These are phyloP conservation scores for Ophiostoma himal-ulmi DNA, from an alignment of 2,329 filamentous ascomycete species.

Conservation along the genomic window DNA sequence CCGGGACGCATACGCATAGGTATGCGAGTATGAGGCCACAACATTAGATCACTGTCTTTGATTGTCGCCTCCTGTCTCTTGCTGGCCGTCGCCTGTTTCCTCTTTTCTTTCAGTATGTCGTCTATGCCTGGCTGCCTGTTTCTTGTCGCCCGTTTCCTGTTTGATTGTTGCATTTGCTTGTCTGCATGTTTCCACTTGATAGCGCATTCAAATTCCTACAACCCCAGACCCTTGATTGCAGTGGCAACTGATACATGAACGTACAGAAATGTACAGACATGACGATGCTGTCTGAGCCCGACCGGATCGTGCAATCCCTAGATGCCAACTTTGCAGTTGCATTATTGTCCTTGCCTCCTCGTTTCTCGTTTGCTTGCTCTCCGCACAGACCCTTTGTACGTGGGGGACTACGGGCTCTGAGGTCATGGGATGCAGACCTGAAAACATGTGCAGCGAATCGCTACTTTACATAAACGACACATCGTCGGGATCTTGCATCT, in stretches of 20 bases:
- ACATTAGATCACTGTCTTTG: neutral
- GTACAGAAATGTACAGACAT: too few relatives aligned
- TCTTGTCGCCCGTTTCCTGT: too few relatives aligned
- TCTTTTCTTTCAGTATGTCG: too few relatives aligned
- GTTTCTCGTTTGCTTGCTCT: neutral
- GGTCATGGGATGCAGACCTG: neutral
- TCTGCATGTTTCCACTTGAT: neutral
- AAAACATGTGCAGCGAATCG: neutral
- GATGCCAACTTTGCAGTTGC: neutral
- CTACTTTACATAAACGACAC: neutral
- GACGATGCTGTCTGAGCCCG: too few relatives aligned
- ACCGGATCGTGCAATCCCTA: neutral
- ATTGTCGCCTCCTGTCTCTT: neutral
- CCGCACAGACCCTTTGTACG: neutral
- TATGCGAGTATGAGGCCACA: neutral
- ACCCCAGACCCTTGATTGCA: neutral
- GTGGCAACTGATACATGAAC: neutral
- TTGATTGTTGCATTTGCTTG: too few relatives aligned
- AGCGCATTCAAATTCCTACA: neutral
- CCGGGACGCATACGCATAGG: too few relatives aligned
- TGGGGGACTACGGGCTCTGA: neutral
- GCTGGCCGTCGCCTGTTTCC: too few relatives aligned
- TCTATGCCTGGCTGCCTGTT: too few relatives aligned
- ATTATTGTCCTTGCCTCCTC: neutral
- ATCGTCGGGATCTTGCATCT: neutral